A percentile compares a stretch with the other conserved stretches of the same genome.
Conservation (phyloP, 1,139 yeast genomes). For the Nematodospora anomalae region DNA sequence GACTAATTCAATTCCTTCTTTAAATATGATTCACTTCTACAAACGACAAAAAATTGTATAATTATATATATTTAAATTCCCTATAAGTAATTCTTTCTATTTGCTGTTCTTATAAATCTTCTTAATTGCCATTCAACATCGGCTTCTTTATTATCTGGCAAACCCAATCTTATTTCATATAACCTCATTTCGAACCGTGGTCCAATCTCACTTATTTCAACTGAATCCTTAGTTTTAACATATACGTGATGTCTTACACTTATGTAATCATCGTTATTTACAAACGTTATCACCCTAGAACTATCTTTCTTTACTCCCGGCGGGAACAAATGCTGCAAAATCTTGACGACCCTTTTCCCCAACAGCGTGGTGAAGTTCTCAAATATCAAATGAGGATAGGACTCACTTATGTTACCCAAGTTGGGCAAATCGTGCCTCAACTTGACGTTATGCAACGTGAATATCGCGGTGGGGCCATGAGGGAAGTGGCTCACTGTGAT, state of each 20-base stretch:
- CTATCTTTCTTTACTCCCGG: conserved; percentile 90
- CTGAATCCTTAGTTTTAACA: conserved; percentile 83
- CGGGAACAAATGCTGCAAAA: conserved; percentile 87
- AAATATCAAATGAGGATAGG: conserved; percentile 90
- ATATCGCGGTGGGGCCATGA: conserved; percentile 95
- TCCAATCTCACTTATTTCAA: conserved; percentile 93
- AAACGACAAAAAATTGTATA: no score
- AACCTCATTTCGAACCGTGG: conserved; percentile 98
- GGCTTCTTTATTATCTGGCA: conserved; percentile 94
- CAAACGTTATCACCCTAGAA: conserved; percentile 86
- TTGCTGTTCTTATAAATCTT: conserved; percentile 91
- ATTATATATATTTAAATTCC: neutral
- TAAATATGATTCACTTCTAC: no score
- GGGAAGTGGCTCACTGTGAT: conserved; percentile 93
- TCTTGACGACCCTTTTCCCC: conserved; percentile 79
- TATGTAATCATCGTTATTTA: conserved; percentile 87
- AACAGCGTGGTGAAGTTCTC: conserved; percentile 84
- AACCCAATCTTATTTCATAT: conserved; percentile 84
- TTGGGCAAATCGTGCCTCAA: conserved; percentile 89
- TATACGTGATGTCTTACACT: conserved; percentile 94
- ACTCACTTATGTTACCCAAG: conserved; percentile 86
- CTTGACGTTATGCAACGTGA: conserved; percentile 91
- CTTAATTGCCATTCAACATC: conserved; percentile 96
- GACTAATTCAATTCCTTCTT: no score
- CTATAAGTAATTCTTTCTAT: conserved; percentile 80